phyloP scores from a whole-genome alignment of 1,284 basidiomycete genomes.

The Malassezia yamatoensis region DNA sequence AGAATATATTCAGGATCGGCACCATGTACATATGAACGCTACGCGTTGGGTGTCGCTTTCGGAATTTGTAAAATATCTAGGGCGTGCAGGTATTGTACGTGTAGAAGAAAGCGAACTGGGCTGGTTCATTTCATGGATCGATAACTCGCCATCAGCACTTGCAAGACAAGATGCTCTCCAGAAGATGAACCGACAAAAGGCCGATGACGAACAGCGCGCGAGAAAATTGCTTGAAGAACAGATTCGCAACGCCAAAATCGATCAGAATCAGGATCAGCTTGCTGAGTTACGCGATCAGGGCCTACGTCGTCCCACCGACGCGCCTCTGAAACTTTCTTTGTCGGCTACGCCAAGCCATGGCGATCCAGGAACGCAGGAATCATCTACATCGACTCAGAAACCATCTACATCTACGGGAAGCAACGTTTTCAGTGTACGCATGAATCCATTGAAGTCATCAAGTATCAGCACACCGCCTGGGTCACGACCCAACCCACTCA shows the following conservation, averaged over 20 bases:
- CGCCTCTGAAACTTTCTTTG: constrained; percentile 30
- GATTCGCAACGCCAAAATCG: constrained; percentile 66
- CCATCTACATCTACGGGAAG: not conserved
- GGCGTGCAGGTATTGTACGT: constrained; percentile 71
- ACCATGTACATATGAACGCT: constrained; percentile 95
- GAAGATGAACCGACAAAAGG: constrained; percentile 84
- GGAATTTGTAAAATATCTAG: constrained; percentile 84
- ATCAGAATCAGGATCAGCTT: constrained; percentile 32
- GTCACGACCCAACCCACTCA: not conserved
- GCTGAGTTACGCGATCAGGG: constrained; percentile 17
- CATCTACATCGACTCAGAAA: not conserved
- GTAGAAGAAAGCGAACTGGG: constrained; percentile 98
- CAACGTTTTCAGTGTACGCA: constrained; percentile 2
- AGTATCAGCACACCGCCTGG: not conserved
- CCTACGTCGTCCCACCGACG: constrained; percentile 17
- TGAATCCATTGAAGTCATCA: constrained; percentile 14
- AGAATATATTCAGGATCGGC: constrained; percentile 90
- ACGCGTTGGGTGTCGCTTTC: constrained; percentile 94
- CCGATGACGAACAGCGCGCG: constrained; percentile 88
- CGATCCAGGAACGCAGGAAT: not conserved
- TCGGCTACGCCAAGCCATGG: not conserved
- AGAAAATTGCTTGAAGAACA: constrained; percentile 81
- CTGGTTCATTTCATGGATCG: constrained; percentile 93
- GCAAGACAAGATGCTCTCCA: constrained; percentile 78
- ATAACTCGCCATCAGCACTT: constrained; percentile 83